Percentiles rank a stretch among this genome's conserved stretches.
Evolutionary conservation across 192 early-diverging fungal species (phyloP).

Genomic region (Coemansia sp.): DNA sequence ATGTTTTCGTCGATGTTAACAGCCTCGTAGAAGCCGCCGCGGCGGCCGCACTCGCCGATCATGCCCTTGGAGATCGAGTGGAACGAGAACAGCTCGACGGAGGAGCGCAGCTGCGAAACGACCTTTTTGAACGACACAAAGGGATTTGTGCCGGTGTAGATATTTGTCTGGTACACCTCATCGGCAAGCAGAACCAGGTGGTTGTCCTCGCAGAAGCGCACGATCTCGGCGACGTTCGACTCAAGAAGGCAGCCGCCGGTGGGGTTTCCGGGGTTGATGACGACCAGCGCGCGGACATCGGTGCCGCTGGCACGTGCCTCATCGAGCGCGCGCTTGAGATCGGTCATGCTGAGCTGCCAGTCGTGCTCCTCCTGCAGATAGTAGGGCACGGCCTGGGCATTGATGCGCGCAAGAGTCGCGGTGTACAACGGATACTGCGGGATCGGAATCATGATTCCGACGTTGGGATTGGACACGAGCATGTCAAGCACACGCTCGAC

Average conservation of each 20-base stretch:
- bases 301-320: slow-evolving; percentile 67
- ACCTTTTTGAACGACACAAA: slow-evolving; percentile 98
- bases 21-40: slow-evolving; percentile 98
- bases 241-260: slow-evolving; percentile 86
- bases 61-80: slow-evolving; percentile 97
- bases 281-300: slow-evolving; percentile 91
- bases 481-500: slow-evolving; percentile 91
- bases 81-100: slow-evolving; percentile 92
- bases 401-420: slow-evolving; percentile 81
- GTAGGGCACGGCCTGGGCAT: slow-evolving; percentile 89
- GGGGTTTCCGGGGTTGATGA: slow-evolving; percentile 99
- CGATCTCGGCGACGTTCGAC: slow-evolving; percentile 86
- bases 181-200: slow-evolving; percentile 87
- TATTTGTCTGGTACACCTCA: slow-evolving; percentile 98
- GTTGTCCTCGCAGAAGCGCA: slow-evolving; percentile 83
- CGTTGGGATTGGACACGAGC: slow-evolving; percentile 70
- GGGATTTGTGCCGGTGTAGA: slow-evolving; percentile 77
- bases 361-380: slow-evolving; percentile 83
- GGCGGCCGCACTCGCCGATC: slow-evolving; percentile 96
- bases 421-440: slow-evolving; percentile 99
- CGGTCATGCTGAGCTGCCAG: slow-evolving; percentile 75
- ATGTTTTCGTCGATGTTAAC: slow-evolving; percentile 72
- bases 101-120: slow-evolving; percentile 70
- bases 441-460: slow-evolving; percentile 98
- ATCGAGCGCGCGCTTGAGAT: slow-evolving; percentile 64